These are phyloP conservation scores for Coccomyxa subellipsoidea DNA, from an alignment of 163 green algal genomes.

Conservation along the genomic window DNA sequence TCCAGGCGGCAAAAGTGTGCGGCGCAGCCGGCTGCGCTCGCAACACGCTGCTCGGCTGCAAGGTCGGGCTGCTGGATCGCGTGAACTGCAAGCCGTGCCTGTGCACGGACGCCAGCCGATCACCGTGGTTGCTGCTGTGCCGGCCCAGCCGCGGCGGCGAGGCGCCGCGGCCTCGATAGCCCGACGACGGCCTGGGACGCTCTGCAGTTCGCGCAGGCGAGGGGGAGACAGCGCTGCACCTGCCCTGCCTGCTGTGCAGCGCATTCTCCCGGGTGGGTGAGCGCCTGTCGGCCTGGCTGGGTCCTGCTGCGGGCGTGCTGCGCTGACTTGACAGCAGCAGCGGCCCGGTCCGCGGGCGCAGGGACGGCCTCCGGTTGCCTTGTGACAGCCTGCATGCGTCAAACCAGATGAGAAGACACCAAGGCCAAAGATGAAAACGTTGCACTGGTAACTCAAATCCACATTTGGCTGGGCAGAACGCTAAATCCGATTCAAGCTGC, in stretches of 20 bases:
- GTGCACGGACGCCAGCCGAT: not conserved
- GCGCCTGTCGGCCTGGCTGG: not conserved
- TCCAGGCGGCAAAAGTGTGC: too few relatives aligned
- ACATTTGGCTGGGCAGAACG: too few relatives aligned
- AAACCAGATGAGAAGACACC: too few relatives aligned
- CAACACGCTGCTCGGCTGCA: too few relatives aligned
- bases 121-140: not conserved
- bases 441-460: too few relatives aligned
- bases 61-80: not conserved
- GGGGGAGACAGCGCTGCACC: too few relatives aligned
- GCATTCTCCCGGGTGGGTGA: not conserved
- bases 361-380: not conserved
- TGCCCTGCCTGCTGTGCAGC: not conserved
- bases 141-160: too few relatives aligned
- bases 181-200: too few relatives aligned
- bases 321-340: not conserved
- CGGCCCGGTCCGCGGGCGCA: not conserved
- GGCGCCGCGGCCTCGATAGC: too few relatives aligned
- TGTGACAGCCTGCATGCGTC: not conserved
- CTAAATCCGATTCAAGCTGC: not conserved
- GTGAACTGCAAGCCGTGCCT: not conserved
- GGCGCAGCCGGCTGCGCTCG: too few relatives aligned
- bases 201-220: too few relatives aligned
- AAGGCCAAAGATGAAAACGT: too few relatives aligned
- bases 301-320: not conserved